Evolutionary conservation across 176 grass and related monocot genomes (phyloP), one percentile per base, ranked within the genome.

Genomic region (Raddia distichophylla): DNA sequence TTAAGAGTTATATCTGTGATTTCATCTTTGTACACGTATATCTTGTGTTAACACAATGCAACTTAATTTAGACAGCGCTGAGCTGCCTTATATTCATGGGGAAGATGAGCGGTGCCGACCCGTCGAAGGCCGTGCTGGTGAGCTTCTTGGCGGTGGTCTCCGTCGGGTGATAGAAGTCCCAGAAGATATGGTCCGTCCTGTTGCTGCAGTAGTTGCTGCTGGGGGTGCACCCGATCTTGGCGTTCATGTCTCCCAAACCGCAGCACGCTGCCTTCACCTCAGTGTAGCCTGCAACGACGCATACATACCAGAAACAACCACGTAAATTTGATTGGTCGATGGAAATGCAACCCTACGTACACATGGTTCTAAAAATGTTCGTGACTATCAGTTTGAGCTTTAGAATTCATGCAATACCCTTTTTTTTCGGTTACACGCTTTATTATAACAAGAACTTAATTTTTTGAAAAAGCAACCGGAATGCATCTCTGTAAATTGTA

Each of bases 141-240:
- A 97, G 84, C 82, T 62, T 86, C 79, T 73, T 40, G 1, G 88
- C 91, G 10, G 91, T 90, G 79, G 84, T n/a, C 76, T 97, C 91
- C 0, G 94, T 97, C 2, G 91, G 94, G 47, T 97, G 94, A 84
- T 90, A 94, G 19, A 90, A 90, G 71, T 97, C 94, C 94, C 94
- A 97, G 78, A 97, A 97, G 5, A 93, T 59, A 49, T 97, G 79
- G 64, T 60, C 60, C 0, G 27, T 88, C 74, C 91, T 79, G 69
- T 97, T 91, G 37, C 79, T 61, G 77, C 94, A 94, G 83, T 91
- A 97, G 73, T 32, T 67, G 52, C 91, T 85, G 1, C 94, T 7
- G 5, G 94, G 94, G 1, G 75, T 78, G 82, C 94, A 97, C 0
- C 82, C 91, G 42, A 97, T 73, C 79, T 94, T 83, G 62, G 91